phyloP scores from a whole-genome alignment of 202 grass and related monocot genomes.

The Carex arenaria region DNA sequence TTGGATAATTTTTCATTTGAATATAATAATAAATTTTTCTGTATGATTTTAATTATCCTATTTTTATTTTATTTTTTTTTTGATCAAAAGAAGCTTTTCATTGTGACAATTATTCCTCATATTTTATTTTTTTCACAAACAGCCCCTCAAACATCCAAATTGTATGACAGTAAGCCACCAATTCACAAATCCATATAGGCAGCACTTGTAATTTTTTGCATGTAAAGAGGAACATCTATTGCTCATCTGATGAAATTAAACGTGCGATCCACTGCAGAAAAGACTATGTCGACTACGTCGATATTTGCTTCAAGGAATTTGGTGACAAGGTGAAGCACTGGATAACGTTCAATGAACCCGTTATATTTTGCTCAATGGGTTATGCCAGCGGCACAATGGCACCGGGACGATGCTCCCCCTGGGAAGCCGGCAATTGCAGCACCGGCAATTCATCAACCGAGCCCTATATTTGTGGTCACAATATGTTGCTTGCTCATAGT shows the following conservation, averaged over 20 bases:
- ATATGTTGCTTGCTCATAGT: conserved; percentile 31
- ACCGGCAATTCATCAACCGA: conserved; percentile 2
- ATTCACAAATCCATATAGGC: neutral
- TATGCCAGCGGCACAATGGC: conserved; percentile 3
- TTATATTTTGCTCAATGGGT: neutral
- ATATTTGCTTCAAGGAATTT: conserved; percentile 39
- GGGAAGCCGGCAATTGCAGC: neutral
- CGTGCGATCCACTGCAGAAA: conserved; percentile 2
- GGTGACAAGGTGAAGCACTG: conserved; percentile 43
- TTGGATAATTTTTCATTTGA: too few species aligned
- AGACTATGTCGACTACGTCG: conserved; percentile 17
- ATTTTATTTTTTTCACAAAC: too few species aligned
- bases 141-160: neutral
- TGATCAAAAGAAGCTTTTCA: too few species aligned
- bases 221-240: neutral
- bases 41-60: too few species aligned
- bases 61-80: too few species aligned
- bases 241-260: neutral
- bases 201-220: neutral
- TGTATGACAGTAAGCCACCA: neutral
- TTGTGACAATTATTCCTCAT: neutral
- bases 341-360: conserved; percentile 52
- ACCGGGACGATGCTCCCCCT: conserved; percentile 33
- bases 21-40: too few species aligned
- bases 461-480: conserved; percentile 36